These are phyloP conservation scores for Aspergillus melleus DNA, from an alignment of 2,329 filamentous ascomycete species.

Conservation along the genomic window DNA sequence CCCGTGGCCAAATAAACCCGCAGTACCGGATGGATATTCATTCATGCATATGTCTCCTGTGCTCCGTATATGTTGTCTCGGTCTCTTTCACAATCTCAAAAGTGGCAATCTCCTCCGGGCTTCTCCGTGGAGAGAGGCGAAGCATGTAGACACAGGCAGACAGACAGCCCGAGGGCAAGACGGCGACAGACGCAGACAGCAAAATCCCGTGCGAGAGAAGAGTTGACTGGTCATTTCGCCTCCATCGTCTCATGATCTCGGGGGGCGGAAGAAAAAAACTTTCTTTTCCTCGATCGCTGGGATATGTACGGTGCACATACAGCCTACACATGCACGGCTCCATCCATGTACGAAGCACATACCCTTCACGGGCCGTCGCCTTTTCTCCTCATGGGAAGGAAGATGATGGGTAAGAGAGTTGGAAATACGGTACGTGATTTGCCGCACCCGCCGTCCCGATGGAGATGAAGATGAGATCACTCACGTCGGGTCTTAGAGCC, in stretches of 20 bases:
- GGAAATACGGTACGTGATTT: neutral
- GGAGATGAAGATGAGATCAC: neutral
- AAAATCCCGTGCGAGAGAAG: neutral
- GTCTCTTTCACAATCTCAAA: neutral
- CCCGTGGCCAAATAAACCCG: no score
- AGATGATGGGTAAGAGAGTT: neutral
- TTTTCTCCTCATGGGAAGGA: neutral
- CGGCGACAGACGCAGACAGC: neutral
- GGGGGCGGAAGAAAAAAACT: neutral
- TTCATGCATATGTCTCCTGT: neutral
- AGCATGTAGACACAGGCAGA: neutral
- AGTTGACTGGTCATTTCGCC: neutral
- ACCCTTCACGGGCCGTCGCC: constrained; percentile 9
- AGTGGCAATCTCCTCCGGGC: neutral
- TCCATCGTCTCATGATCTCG: neutral
- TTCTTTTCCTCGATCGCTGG: neutral
- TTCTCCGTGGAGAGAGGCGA: neutral
- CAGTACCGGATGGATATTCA: no score
- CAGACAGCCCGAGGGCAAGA: no score
- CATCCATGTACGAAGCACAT: constrained; percentile 7
- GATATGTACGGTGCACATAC: neutral
- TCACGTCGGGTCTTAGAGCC: neutral
- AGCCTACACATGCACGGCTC: neutral
- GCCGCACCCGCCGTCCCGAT: neutral
- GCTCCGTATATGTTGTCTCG: neutral